Base-by-base conservation (phyloP, 139 green algal genomes). In the Haematococcus sp. region DNA sequence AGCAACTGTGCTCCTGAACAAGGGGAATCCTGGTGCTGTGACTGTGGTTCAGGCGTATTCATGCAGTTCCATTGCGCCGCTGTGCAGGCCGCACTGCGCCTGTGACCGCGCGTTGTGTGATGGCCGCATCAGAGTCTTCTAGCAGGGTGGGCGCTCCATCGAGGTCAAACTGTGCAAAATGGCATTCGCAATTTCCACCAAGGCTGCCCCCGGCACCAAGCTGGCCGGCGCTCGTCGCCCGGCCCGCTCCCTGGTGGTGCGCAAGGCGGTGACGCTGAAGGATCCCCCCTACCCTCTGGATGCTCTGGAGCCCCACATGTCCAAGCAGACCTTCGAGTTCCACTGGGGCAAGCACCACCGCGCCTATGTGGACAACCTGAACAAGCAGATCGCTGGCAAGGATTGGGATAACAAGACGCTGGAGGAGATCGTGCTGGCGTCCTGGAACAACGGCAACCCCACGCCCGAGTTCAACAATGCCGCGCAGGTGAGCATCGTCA, bases 331-430 rank as follows among this genome's bases (percentile, higher is more conserved):
- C 15, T 66, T 72, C 20, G 66, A 72, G 61, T 90, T 94, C 67
- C 94, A 98, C 84, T 97, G 86, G 82, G 94, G 92, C 81, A 98
- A 97, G 87, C 94, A 98, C 80, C 93, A 98, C 83, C 71, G 80
- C 46, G 81, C 93, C 0, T 98, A 98, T 68, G 76, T 94, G 28
- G 83, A 90, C 83, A 98, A 98, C 85, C 79, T 98, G 73, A 98
- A 98, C 87, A 88, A 89, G 76, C 94, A 98, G 84, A 94, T 98
- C 60, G 85, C 93, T 32, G 93, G 89, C 73, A 98, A 86, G 58
- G 85, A 91, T 15, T 75, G 93, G 77, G 92, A 96, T 43, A 86
- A 81, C 71, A 91, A 95, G 84, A 78, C 44, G 30, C 81, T 98
- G 22, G 93, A 98, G 78, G 87, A 98, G 82, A 88, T 93, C 52